Percentiles rank a stretch among this genome's conserved stretches.
These are phyloP conservation scores for Globisporangium canariense DNA, from an alignment of 352 stramenopile genomes.

Conservation along the genomic window DNA sequence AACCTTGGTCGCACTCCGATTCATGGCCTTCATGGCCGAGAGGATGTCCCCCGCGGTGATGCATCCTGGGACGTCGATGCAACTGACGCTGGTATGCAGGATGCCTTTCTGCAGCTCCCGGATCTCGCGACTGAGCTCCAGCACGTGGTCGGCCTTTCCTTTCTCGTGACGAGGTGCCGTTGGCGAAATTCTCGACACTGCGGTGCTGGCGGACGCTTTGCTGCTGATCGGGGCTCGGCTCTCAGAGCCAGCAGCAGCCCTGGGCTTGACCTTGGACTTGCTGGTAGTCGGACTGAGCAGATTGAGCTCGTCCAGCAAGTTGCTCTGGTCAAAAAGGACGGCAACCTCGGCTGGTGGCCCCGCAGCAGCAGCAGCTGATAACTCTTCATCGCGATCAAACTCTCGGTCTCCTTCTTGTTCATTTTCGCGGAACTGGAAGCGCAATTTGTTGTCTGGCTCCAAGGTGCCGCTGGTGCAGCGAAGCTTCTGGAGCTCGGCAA, in stretches of 20 bases:
- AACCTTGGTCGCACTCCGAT: slow-evolving; percentile 31
- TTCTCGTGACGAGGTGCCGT: slow-evolving; percentile 8
- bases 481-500: slow-evolving; percentile 30
- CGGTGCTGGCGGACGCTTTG: not conserved
- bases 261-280: slow-evolving; percentile 1
- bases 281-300: slow-evolving; percentile 24
- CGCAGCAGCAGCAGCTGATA: slow-evolving; percentile 12
- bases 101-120: slow-evolving; percentile 48
- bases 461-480: not conserved
- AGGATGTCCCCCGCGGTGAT: slow-evolving; percentile 45
- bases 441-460: not conserved
- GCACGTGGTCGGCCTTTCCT: not conserved
- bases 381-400: slow-evolving; percentile 12
- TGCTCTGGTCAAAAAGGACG: slow-evolving; percentile 18
- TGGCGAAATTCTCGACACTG: slow-evolving; percentile 1
- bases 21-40: slow-evolving; percentile 41
- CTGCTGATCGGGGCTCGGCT: not conserved
- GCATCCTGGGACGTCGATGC: slow-evolving; percentile 26
- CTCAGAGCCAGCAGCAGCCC: slow-evolving; percentile 1
- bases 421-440: not conserved
- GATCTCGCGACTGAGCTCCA: slow-evolving; percentile 35
- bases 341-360: not conserved
- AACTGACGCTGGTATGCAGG: slow-evolving; percentile 5
- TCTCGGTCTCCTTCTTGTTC: not conserved
- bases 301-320: slow-evolving; percentile 31